Base-by-base conservation (phyloP, 2,329 filamentous ascomycete genomes). In the Phialophora macrospora region DNA sequence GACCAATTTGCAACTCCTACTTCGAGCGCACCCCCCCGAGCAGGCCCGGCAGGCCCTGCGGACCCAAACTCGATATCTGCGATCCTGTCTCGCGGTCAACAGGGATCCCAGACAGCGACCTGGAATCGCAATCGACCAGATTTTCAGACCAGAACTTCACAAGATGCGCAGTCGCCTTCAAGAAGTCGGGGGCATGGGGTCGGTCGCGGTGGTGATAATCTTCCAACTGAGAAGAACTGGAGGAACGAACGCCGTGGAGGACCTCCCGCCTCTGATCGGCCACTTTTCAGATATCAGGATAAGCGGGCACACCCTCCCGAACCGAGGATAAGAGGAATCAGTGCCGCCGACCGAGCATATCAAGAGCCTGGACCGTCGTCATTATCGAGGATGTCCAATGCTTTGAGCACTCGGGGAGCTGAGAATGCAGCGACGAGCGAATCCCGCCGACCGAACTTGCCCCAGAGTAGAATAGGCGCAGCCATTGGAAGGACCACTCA, bases 71-170 rank as follows among this genome's bases (percentile, higher is more conserved):
- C 73, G 80, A 77, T 28, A 79, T 81, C 20, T 84, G 84, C 70
- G 82, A 81, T 0, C 73, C 85, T n/a, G 76, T 85, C 3, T 81
- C 80, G 24, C 72, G 80, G 71, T 83, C 83, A 74, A 77, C 80
- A 32, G 81, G 84, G 34, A 1, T n/a, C 22, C 46, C 46, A 49
- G 51, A 20, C 44, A 54, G 32, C 28, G 26, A 26, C 30, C 26
- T 30, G 58, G 9, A 26, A 38, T 28, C 46, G 30, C 8, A 9
- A 32, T 30, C 38, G 28, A 28, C 48, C 20, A 2, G 22, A 41
- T 17, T 11, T 30, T 2, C 26, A 44, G 22, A 30, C 26, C 8
- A 44, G 26, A 17, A 20, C 17, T 28, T 24, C 22, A 17, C 56
- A 49, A 34, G 24, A 24, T 8, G 26, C 28, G n/a, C 26, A 49